Base-by-base conservation (phyloP, 2,329 filamentous ascomycete genomes). In the Chrysosporium queenslandicum region DNA sequence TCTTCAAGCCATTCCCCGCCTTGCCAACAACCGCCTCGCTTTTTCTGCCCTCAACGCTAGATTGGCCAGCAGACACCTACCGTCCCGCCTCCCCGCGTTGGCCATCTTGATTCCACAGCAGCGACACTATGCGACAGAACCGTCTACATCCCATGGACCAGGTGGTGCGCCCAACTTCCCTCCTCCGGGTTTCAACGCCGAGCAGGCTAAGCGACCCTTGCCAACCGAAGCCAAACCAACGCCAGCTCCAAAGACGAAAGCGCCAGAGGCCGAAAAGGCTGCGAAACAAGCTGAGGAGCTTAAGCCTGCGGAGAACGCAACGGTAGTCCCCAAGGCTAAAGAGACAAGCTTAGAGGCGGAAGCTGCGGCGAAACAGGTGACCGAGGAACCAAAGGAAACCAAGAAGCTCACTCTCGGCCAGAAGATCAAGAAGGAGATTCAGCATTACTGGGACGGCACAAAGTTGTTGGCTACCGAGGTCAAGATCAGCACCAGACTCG, bases 361-460 rank as follows among this genome's bases (percentile, higher is more conserved):
- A 23, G 51, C 57, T 18, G 57, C 72, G 7, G 71, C 76, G 51
- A 78, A 83, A 58, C 80, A 78, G 50, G 68, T 78, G 7, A 77
- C 80, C 59, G 81, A 86, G 53, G 71, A 69, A 70, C 76, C 82
- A 60, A 85, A 86, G 68, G 83, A 86, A 56, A 79, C 84, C 61
- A 88, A 90, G 74, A 96, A 95, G 66, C 72, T 95, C 70, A 95
- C 90, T 0, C 46, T 97, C 1, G 85, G 82, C 70, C 87, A 97
- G 68, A 94, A 90, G 73, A 83, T 98, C 64, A 98, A 95, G 78
- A 90, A 94, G 69, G 92, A 98, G 71, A 78, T 77, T 12, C 81
- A 84, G 56, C 92, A 98, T 69, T 98, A 98, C 74, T 97, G 92
- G 91, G 92, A 98, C 71, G 92, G 92, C 55, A 97, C 89, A 25